Evolutionary conservation across 176 grass and related monocot genomes (phyloP).

Genomic region (Oryza longistaminata): DNA sequence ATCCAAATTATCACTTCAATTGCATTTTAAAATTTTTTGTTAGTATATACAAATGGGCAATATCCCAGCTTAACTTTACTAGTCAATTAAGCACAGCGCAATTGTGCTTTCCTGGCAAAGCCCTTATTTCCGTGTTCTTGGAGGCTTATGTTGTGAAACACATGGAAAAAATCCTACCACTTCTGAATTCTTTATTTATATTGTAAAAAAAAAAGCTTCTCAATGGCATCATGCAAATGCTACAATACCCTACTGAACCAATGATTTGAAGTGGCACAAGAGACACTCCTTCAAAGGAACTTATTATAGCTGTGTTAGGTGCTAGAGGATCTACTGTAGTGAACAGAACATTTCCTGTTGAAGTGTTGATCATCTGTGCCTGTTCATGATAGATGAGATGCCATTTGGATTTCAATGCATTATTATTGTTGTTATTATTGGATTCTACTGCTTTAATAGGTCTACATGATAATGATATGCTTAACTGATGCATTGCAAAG

Average conservation of each 20-base stretch:
- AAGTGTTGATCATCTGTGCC: constrained; percentile 1
- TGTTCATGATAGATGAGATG: neutral
- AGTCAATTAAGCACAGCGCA: neutral
- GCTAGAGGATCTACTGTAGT: constrained; percentile 27
- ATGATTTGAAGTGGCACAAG: constrained; percentile 30
- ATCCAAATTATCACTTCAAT: constrained; percentile 6
- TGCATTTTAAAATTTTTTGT: constrained; percentile 1
- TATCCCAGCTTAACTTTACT: neutral
- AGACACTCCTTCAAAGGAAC: neutral
- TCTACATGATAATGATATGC: neutral
- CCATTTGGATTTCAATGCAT: neutral
- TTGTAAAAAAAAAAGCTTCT: neutral
- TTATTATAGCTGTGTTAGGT: constrained; percentile 8
- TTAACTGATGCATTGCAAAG: neutral
- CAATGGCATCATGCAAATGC: constrained; percentile 16
- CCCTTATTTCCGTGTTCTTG: neutral
- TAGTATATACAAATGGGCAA: constrained; percentile 8
- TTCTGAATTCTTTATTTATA: neutral
- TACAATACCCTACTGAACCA: constrained; percentile 27
- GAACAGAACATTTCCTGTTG: neutral
- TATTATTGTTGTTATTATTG: neutral
- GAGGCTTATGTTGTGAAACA: neutral
- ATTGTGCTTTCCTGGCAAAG: constrained; percentile 3
- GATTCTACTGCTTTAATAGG: neutral
- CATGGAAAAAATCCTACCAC: neutral